Conservation (phyloP, 2,329 filamentous ascomycete species). For the Falciphora oryzae region DNA sequence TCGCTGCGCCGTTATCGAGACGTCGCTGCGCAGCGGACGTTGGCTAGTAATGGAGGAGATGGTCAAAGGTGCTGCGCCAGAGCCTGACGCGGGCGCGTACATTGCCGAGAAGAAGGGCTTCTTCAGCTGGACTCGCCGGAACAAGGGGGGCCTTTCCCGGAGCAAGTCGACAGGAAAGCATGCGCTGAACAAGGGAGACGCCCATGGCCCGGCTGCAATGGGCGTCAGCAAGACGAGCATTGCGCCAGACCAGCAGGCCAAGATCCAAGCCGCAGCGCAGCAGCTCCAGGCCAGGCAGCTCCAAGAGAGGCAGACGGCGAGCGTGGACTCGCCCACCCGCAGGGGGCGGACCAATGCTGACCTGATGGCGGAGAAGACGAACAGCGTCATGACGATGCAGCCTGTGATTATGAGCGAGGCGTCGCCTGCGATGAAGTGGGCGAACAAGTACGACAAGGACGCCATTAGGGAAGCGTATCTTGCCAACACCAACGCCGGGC, state of each 20-base stretch:
- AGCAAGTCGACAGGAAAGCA: slow-evolving; percentile 67
- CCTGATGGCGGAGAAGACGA: slow-evolving; percentile 66
- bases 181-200: slow-evolving; percentile 37
- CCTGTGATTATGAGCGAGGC: slow-evolving; percentile 80
- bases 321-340: slow-evolving; percentile 33
- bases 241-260: slow-evolving; percentile 84
- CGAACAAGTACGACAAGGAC: slow-evolving; percentile 89
- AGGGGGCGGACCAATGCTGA: slow-evolving; percentile 50
- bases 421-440: slow-evolving; percentile 94
- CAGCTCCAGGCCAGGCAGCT: slow-evolving; percentile 70
- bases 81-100: slow-evolving; percentile 78
- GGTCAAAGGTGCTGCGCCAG: slow-evolving; percentile 83
- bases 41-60: slow-evolving; percentile 98
- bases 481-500: slow-evolving; percentile 65
- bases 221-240: slow-evolving; percentile 73
- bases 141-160: slow-evolving; percentile 52
- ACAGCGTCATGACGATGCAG: slow-evolving; percentile 83
- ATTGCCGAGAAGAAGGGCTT: slow-evolving; percentile 94
- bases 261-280: slow-evolving; percentile 85
- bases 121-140: slow-evolving; percentile 77
- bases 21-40: slow-evolving; percentile 68
- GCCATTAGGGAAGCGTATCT: slow-evolving; percentile 82
- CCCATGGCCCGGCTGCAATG: slow-evolving; percentile 32
- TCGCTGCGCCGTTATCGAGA: slow-evolving; percentile 87
- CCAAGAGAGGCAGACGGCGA: slow-evolving; percentile 43